These are phyloP conservation scores for Exsudoporus frostii DNA, from an alignment of 768 basidiomycete species.

Conservation along the genomic window DNA sequence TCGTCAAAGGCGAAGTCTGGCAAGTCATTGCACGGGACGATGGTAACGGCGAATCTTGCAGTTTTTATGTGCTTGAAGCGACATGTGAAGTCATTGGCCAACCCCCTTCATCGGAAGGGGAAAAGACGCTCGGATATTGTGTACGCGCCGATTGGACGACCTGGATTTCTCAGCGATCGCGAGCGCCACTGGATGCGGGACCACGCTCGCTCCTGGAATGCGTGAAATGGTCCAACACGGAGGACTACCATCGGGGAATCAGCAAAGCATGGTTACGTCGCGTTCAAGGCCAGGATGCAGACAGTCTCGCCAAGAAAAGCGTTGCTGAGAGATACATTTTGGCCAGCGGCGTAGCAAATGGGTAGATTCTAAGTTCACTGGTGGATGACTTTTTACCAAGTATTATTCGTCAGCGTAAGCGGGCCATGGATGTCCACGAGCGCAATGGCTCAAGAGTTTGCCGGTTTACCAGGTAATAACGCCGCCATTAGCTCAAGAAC, in stretches of 20 bases:
- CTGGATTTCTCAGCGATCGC: conserved; percentile 42
- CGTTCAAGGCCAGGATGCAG: conserved; percentile 39
- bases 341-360: conserved; percentile 70
- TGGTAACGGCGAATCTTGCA: conserved; percentile 23
- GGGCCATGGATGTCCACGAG: conserved; percentile 64
- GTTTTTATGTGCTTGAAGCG: conserved; percentile 58
- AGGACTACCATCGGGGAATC: conserved; percentile 67
- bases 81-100: conserved; percentile 73
- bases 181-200: not conserved
- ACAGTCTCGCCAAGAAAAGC: conserved; percentile 39
- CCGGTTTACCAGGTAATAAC: conserved; percentile 39
- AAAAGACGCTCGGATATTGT: conserved; percentile 2
- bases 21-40: conserved; percentile 36
- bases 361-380: conserved; percentile 36
- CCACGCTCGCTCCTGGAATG: conserved; percentile 16
- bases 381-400: conserved; percentile 1
- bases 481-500: conserved; percentile 10
- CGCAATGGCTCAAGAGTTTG: conserved; percentile 72
- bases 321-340: conserved; percentile 65
- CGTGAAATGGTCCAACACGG: conserved; percentile 67
- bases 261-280: conserved; percentile 62
- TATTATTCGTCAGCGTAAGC: conserved; percentile 48
- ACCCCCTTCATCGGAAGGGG: conserved; percentile 10
- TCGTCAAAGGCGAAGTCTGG: conserved; percentile 63
- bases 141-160: conserved; percentile 65